Evolutionary conservation across 192 early-diverging fungal genomes (phyloP).

Genomic region (Backusella sp.): DNA sequence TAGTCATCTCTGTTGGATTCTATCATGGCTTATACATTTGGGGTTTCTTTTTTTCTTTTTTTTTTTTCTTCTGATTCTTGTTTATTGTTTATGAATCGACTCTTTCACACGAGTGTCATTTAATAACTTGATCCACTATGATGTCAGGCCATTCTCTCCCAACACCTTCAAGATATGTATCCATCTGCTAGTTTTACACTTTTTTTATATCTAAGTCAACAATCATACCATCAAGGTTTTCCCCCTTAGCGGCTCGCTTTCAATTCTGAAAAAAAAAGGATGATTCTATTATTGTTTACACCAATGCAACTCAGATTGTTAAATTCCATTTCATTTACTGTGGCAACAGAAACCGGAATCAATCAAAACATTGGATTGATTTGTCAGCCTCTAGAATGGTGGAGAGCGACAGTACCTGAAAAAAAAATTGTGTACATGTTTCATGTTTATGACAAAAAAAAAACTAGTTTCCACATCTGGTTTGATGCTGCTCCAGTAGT

Average conservation of each 20-base stretch:
- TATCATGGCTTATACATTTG: background rate
- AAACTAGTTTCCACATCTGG: background rate
- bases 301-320: background rate
- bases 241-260: background rate
- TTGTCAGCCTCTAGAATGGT: background rate
- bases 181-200: background rate
- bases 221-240: background rate
- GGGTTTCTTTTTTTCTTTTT: background rate
- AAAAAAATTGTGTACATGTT: background rate
- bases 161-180: background rate
- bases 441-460: background rate
- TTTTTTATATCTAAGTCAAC: background rate
- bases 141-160: background rate
- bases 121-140: background rate
- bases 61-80: background rate
- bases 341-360: background rate
- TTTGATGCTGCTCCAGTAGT: background rate
- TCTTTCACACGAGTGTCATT: background rate
- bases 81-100: background rate
- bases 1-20: background rate
- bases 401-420: background rate
- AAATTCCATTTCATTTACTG: background rate
- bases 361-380: background rate
- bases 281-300: background rate
- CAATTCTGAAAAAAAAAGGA: background rate